These are phyloP conservation scores for Hortaea sp. DNA, from an alignment of 2,329 filamentous ascomycete species.

Conservation along the genomic window DNA sequence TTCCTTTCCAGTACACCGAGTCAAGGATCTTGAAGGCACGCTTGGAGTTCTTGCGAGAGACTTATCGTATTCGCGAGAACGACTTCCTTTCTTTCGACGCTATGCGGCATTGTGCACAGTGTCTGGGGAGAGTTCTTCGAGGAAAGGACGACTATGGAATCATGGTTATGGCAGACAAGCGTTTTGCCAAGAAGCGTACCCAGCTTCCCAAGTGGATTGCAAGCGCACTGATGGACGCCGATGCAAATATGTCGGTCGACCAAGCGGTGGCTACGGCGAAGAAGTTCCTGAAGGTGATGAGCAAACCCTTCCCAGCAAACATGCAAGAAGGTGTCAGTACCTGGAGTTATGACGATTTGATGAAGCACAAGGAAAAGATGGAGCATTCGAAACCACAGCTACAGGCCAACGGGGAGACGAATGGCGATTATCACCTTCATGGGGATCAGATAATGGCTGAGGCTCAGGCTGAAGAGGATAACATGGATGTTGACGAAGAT, in stretches of 20 bases:
- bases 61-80: conserved; percentile 90
- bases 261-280: conserved; percentile 87
- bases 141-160: conserved; percentile 99
- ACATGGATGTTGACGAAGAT: conserved; percentile 25
- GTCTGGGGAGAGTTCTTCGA: conserved; percentile 82
- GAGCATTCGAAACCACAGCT: conserved; percentile 59
- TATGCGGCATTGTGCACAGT: conserved; percentile 98
- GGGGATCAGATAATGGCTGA: conserved; percentile 23
- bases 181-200: conserved; percentile 81
- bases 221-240: conserved; percentile 72
- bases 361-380: conserved; percentile 65
- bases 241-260: conserved; percentile 86
- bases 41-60: conserved; percentile 92
- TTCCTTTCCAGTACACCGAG: conserved; percentile 98
- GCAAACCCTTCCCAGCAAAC: conserved; percentile 70
- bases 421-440: conserved; percentile 32
- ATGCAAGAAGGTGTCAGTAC: conserved; percentile 90
- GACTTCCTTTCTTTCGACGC: conserved; percentile 98
- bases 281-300: conserved; percentile 84
- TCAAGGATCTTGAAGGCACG: conserved; percentile 92
- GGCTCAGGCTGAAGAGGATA: conserved; percentile 20
- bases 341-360: conserved; percentile 74
- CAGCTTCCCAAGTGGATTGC: conserved; percentile 97
- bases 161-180: conserved; percentile 92
- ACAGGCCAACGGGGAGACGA: conserved; percentile 41